These are phyloP conservation scores for Boehmeria nivea DNA, from an alignment of 306 rosid genomes.

Conservation along the genomic window DNA sequence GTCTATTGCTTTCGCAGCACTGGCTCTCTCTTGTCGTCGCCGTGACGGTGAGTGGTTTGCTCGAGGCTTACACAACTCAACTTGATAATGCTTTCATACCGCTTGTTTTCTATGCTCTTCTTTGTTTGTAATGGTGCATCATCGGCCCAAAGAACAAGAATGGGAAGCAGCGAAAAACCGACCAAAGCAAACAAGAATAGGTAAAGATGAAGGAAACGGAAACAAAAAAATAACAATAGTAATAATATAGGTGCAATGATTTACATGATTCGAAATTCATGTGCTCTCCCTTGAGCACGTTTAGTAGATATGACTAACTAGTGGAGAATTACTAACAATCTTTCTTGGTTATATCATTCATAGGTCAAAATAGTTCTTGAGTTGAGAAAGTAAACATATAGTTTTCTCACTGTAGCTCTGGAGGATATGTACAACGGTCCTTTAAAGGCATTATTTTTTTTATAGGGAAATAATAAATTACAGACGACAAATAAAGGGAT, in stretches of 20 bases:
- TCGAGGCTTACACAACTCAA: conserved; percentile 96
- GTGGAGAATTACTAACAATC: background rate
- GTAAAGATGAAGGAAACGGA: no score
- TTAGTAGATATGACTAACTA: conserved; percentile 1
- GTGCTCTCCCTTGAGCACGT: no score
- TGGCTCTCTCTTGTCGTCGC: conserved; percentile 79
- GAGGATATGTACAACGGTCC: no score
- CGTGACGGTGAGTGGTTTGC: conserved; percentile 79
- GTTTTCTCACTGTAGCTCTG: no score
- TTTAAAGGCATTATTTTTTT: no score
- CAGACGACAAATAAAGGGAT: no score
- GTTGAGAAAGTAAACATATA: no score
- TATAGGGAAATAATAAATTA: no score
- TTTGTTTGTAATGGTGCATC: conserved; percentile 60
- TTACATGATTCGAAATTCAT: background rate
- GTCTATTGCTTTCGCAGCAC: conserved; percentile 52
- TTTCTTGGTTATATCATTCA: background rate
- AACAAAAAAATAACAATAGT: no score
- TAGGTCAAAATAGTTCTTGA: background rate
- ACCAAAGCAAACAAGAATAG: no score
- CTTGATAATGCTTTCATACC: conserved; percentile 97
- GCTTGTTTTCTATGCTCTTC: conserved; percentile 83
- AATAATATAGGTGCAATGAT: no score
- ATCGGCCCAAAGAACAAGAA: conserved; percentile 13
- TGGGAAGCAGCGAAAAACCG: background rate